Percentiles rank a stretch among this genome's conserved stretches.
phyloP scores from a whole-genome alignment of 2,329 filamentous ascomycete genomes.

The Cladophialophora immunda region DNA sequence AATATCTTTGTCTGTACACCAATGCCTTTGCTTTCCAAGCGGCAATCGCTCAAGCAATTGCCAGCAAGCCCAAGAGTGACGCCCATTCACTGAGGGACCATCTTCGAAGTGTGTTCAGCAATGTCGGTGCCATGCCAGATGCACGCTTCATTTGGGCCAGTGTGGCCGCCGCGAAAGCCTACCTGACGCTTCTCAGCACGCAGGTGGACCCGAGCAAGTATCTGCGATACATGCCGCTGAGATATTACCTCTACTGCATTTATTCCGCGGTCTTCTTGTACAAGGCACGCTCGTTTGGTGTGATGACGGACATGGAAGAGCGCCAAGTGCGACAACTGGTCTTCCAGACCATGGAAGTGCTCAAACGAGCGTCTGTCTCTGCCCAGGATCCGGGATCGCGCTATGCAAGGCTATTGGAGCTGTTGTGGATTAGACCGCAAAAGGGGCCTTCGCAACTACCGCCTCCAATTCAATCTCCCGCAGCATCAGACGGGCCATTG shows the following conservation, averaged over 20 bases:
- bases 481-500: conserved; percentile 46
- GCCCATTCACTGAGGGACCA: conserved; percentile 49
- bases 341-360: conserved; percentile 65
- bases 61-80: conserved; percentile 47
- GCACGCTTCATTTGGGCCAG: conserved; percentile 73
- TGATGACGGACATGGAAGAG: conserved; percentile 64
- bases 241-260: conserved; percentile 69
- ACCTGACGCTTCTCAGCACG: conserved; percentile 67
- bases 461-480: conserved; percentile 38
- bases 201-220: conserved; percentile 67
- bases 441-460: conserved; percentile 36
- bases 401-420: conserved; percentile 67
- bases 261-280: conserved; percentile 72
- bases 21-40: conserved; percentile 81
- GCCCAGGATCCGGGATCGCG: conserved; percentile 68
- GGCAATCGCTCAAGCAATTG: conserved; percentile 64
- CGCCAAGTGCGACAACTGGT: conserved; percentile 66
- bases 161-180: conserved; percentile 69
- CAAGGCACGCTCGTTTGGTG: conserved; percentile 69
- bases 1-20: conserved; percentile 76
- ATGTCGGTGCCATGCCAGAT: conserved; percentile 68
- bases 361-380: conserved; percentile 66
- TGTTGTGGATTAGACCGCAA: conserved; percentile 63
- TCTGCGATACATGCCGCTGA: conserved; percentile 70
- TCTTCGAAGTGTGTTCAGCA: conserved; percentile 57